Conservation (phyloP, 495 filamentous ascomycete species). For the Podospora appendiculata region DNA sequence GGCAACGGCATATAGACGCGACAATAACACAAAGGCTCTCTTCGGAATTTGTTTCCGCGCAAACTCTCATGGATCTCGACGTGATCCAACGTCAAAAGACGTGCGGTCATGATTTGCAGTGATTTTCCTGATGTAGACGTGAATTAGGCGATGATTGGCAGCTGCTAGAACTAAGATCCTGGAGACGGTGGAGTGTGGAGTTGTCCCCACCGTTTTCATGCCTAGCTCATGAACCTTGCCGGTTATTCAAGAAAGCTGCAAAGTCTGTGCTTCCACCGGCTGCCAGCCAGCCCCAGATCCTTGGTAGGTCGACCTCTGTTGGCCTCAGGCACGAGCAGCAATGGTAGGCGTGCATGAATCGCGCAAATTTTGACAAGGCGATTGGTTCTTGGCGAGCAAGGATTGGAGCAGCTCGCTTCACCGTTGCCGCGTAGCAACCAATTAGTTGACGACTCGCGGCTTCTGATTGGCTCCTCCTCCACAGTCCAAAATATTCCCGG, state of each 20-base stretch:
- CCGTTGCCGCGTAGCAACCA: slow-evolving; percentile 21
- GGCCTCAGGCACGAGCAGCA: not conserved
- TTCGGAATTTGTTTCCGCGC: slow-evolving; percentile 9
- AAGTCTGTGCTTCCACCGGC: not conserved
- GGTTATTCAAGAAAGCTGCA: not conserved
- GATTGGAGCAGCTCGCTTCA: not conserved
- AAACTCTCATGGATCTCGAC: no score
- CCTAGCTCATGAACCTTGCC: not conserved
- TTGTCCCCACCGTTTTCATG: not conserved
- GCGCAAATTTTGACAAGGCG: not conserved
- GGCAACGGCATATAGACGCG: slow-evolving; percentile 11
- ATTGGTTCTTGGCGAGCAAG: not conserved
- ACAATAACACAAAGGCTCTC: slow-evolving; percentile 18
- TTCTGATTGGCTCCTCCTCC: slow-evolving; percentile 13
- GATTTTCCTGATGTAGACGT: not conserved
- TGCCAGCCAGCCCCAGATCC: not conserved
- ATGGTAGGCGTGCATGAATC: not conserved
- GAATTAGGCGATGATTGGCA: not conserved
- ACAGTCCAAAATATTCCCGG: slow-evolving; percentile 20
- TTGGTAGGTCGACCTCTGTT: not conserved
- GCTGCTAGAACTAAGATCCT: not conserved
- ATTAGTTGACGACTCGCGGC: not conserved
- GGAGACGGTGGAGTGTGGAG: not conserved
- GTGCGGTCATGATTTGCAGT: not conserved
- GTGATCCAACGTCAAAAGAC: no score